Conservation (phyloP, 2,329 filamentous ascomycete species). For the Pseudogymnoascus pannorum region DNA sequence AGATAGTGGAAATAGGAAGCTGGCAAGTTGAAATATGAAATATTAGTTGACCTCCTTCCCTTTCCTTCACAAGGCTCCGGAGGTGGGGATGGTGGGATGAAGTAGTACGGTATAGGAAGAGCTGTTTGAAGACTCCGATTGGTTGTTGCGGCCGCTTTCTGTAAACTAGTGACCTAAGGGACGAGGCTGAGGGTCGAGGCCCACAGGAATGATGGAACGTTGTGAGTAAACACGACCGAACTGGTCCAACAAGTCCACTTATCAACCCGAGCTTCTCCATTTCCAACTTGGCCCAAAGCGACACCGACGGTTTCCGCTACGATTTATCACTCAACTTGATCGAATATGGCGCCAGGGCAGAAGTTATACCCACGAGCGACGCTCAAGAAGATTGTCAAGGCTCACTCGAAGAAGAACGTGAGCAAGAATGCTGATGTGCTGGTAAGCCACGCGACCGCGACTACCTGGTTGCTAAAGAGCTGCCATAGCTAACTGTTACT, state of each 20-base stretch:
- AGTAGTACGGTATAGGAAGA: neutral
- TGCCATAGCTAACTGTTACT: constrained; percentile 10
- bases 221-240: neutral
- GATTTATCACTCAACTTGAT: neutral
- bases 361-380: constrained; percentile 79
- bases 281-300: neutral
- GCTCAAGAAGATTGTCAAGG: constrained; percentile 84
- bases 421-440: constrained; percentile 83
- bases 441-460: constrained; percentile 41
- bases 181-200: neutral
- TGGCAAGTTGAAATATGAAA: neutral
- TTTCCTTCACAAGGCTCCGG: constrained; percentile 1
- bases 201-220: neutral
- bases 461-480: neutral
- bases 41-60: neutral
- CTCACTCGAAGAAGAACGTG: constrained; percentile 70
- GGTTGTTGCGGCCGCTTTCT: constrained; percentile 3
- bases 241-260: neutral
- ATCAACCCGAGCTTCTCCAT: neutral
- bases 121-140: neutral
- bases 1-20: neutral
- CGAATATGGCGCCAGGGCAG: constrained; percentile 40
- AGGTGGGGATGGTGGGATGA: constrained; percentile 1
- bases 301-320: constrained; percentile 1
- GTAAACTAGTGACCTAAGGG: neutral